Base-by-base conservation (phyloP, 192 early-diverging fungal species). In the Rhizophagus sp. region DNA sequence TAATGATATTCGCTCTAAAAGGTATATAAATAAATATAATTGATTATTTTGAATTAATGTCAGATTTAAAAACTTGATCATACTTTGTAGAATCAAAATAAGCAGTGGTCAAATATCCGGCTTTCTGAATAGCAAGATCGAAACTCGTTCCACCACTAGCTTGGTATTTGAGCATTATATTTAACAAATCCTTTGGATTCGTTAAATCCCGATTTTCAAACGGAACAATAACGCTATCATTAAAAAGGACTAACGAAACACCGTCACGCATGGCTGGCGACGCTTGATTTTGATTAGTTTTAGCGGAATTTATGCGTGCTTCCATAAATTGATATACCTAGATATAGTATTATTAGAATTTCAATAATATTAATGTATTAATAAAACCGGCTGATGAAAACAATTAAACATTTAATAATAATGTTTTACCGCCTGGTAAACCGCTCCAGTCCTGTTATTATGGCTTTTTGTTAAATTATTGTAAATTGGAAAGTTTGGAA, bases 361-460 rank as follows among this genome's bases (percentile, higher is more conserved):
- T 65, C 12, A 19, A 27, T 12, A 65, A 2, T 27, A 27, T n/a
- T n/a, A 27, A 30, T 27, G 8, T 27, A 15, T 27, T 2, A 27
- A 65, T 30, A 30, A 10, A n/a, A 24, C 27, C n/a, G n/a, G n/a
- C n/a, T 12, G 10, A 41, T 0, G 39, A 41, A 8, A 5, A n/a
- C n/a, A n/a, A 41, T 41, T 41, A 41, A 41, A 41, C 0, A 7
- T 65, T 27, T 27, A 65, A 22, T 13, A 12, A n/a, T n/a, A n/a
- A n/a, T n/a, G n/a, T n/a, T n/a, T 30, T 65, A 73, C 61, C 27
- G 75, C 72, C 13, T 75, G 34, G 27, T 76, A 77, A 24, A 81
- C 80, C 2, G 80, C 75, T 0, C 80, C 80, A 15, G 70, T 41
- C n/a, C 80, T n/a, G 52, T 81, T 76, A 22, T 76, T 49, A 30